phyloP scores from a whole-genome alignment of 495 filamentous ascomycete species.

The Aspergillus coremiiformis region DNA sequence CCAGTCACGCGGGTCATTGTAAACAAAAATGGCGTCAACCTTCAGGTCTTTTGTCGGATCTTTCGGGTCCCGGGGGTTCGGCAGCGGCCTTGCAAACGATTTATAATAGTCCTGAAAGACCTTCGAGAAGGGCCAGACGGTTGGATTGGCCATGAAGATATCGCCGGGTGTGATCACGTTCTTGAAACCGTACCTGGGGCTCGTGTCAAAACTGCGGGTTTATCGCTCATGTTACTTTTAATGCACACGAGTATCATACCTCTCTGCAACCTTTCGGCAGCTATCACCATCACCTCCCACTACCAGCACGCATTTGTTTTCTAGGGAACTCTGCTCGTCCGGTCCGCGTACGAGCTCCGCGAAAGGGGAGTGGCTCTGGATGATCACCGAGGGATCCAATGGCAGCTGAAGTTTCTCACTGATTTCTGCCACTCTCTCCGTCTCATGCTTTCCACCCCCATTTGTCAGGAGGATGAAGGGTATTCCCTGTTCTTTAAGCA shows the following conservation, averaged over 20 bases:
- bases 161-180: constrained; percentile 82
- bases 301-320: constrained; percentile 71
- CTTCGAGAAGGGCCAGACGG: constrained; percentile 72
- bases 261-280: constrained; percentile 67
- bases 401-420: constrained; percentile 53
- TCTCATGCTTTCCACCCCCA: constrained; percentile 75
- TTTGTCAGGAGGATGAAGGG: constrained; percentile 87
- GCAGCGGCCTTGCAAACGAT: constrained; percentile 54
- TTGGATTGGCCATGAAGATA: constrained; percentile 63
- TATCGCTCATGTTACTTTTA: background rate
- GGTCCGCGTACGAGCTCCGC: constrained; percentile 42
- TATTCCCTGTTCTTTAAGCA: constrained; percentile 62
- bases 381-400: constrained; percentile 57
- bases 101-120: constrained; percentile 54
- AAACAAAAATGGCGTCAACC: constrained; percentile 81
- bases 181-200: constrained; percentile 68
- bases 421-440: constrained; percentile 61
- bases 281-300: constrained; percentile 72
- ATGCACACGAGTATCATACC: constrained; percentile 18
- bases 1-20: constrained; percentile 92
- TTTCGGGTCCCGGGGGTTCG: constrained; percentile 24
- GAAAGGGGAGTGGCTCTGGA: constrained; percentile 84
- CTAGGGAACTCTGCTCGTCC: constrained; percentile 33
- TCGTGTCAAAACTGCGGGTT: background rate
- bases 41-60: constrained; percentile 48